Percentiles rank a stretch among this genome's conserved stretches.
These are phyloP conservation scores for Solanum chiquidenum DNA, from an alignment of 257 asterid species.

Conservation along the genomic window DNA sequence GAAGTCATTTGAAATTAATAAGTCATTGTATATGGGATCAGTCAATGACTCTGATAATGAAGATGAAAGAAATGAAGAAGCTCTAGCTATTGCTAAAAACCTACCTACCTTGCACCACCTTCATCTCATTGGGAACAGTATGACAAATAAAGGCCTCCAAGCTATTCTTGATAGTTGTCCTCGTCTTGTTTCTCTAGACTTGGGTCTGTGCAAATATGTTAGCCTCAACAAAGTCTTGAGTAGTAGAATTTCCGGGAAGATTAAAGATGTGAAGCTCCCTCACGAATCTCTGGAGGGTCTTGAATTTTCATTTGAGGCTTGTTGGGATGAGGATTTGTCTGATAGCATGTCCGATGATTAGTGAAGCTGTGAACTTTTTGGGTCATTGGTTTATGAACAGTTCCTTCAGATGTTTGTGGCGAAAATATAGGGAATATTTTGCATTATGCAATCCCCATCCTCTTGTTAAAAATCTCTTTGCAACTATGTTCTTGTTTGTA, in stretches of 20 bases:
- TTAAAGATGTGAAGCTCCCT: background rate
- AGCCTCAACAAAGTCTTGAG: background rate
- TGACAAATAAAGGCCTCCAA: background rate
- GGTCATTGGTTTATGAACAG: background rate
- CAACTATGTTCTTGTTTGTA: background rate
- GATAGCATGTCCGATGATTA: background rate
- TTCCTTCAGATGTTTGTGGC: background rate
- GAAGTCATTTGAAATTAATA: slow-evolving; percentile 11
- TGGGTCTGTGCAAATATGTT: background rate
- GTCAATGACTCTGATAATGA: background rate
- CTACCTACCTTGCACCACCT: background rate
- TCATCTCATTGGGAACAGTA: background rate
- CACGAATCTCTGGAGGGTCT: background rate
- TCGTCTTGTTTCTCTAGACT: background rate
- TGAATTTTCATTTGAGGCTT: background rate
- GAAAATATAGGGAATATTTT: background rate
- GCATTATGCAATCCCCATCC: background rate
- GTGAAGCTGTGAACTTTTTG: background rate
- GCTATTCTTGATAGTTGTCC: background rate
- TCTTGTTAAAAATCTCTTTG: background rate
- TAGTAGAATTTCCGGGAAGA: background rate
- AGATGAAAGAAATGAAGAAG: background rate
- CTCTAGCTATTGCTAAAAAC: background rate
- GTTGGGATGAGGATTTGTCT: background rate
- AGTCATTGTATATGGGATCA: background rate